Evolutionary conservation across 331 rosid genomes (phyloP), one percentile per base, ranked within the genome.

Genomic region (Rhamnella rubrinervis): DNA sequence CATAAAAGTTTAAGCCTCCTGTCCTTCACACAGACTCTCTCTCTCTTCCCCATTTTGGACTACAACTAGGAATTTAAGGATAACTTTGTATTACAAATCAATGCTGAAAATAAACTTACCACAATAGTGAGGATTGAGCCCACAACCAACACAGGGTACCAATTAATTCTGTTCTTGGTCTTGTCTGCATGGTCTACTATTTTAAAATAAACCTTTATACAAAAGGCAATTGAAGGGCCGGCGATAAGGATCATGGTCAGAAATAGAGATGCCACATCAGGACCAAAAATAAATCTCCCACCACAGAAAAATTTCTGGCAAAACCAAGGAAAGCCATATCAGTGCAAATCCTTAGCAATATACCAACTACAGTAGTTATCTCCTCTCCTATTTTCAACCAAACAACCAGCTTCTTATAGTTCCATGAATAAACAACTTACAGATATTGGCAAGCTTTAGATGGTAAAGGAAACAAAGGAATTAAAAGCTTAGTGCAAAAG

Each of bases 261-360:
- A 65, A 86, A 61, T 75, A 93, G 71, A 49, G 98, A 93, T 73
- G 88, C 79, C 59, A 70, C 92, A 55, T 93, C 98, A 14, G 98
- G 98, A 63, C 98, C 98, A 61, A 93, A 93, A 66, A 93, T 83
- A 57, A 93, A 78, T 83, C 98, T 87, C 68, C 98, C 98, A 5
- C 95, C 86, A 71, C 92, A 93, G 67, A 81, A 72, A 78, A 93
- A 93, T 69, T 77, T 91, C 98, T 93, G 95, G 63, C 8, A 79
- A 55, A 65, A 50, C 50, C 56, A 73, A 60, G 53, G 49, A 78
- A 65, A 38, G 59, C 15, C 18, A 72, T 72, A 78, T 85, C 63
- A 83, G 80, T 74, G 18, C 20, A 52, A 65, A 62, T 41, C 35
- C 35, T 31, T 31, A 31, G 35, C 35, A 31, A 31, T 31, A 31